Evolutionary conservation across 495 filamentous ascomycete genomes (phyloP), one percentile per base, ranked within the genome.

Genomic region (Aspergillus homomorphus): DNA sequence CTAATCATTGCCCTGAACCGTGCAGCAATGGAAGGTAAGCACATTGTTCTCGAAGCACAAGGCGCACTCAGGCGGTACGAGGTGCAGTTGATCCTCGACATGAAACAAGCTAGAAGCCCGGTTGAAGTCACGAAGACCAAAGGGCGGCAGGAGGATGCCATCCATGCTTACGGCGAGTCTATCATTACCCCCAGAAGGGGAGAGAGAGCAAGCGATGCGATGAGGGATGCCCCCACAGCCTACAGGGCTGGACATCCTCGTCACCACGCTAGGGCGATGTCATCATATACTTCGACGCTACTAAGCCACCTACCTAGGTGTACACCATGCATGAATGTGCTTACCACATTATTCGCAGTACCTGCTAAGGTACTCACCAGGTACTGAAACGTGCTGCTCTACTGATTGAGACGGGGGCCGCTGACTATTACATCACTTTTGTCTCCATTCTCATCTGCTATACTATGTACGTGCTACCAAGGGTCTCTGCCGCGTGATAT

Each of bases 91-190:
- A 56, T 56, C 45, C n/a, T 9, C 54, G 23, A 50, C 23, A 42
- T 56, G 54, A 56, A 56, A 56, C 45, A 48, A 43, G 26, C 45
- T 50, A 56, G 45, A 22, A 49, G 30, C 23, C 24, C 26, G 23
- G 33, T 38, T 38, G 33, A 12, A 38, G 8, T 38, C 4, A 28
- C 15, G 48, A 51, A 51, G 24, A 30, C 23, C 16, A 18, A 30
- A 51, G 15, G 48, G 22, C 9, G 48, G 20, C 45, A 48, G 45
- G 45, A 44, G n/a, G 33, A 12, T 38, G 6, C 5, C 2, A 12
- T 38, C 33, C 10, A 5, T 38, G 33, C 33, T 38, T 12, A 7
- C 4, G 15, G 4, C 15, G 33, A 14, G 12, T 12, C 7, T 12
- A 38, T 38, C 33, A 38, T 38, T 38, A 10, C 33, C 33, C 10